Conservation (phyloP, 352 stramenopile species). For the Hyaloperonospora brassicae region DNA sequence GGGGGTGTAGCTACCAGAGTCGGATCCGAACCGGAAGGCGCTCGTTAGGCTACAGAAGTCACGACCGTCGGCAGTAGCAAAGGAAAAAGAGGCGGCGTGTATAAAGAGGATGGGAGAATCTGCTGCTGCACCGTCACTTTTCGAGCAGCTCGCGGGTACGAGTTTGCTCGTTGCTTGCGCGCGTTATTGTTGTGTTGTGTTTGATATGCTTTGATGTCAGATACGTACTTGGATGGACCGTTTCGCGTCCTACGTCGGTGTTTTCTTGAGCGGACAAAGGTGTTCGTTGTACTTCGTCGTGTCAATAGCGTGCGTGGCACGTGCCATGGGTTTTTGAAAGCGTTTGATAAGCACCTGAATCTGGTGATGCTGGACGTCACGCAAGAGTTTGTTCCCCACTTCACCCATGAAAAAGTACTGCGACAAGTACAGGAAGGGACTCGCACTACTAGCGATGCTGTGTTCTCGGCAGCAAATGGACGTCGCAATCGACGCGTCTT, state of each 20-base stretch:
- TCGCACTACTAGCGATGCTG: constrained; percentile 11
- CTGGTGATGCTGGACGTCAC: constrained; percentile 87
- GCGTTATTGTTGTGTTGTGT: neutral
- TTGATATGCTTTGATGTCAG: constrained; percentile 12
- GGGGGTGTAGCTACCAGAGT: constrained; percentile 48
- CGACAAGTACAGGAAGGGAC: constrained; percentile 30
- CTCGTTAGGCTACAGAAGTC: constrained; percentile 29
- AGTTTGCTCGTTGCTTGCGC: constrained; percentile 4
- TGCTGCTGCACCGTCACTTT: constrained; percentile 30
- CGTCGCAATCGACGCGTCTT: constrained; percentile 37
- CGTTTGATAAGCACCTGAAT: constrained; percentile 95
- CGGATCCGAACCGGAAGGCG: constrained; percentile 44
- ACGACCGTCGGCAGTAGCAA: constrained; percentile 11
- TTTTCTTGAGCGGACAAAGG: constrained; percentile 67
- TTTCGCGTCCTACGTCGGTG: constrained; percentile 77
- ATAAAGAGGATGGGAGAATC: constrained; percentile 6
- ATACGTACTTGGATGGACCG: constrained; percentile 77
- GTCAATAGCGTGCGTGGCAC: constrained; percentile 88
- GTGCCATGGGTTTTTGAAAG: constrained; percentile 87
- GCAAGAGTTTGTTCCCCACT: constrained; percentile 52
- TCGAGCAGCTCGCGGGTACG: constrained; percentile 49
- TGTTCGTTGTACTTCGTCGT: constrained; percentile 83
- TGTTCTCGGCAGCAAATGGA: constrained; percentile 45
- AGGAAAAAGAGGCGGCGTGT: constrained; percentile 7
- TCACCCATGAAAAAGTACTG: constrained; percentile 26